Evolutionary conservation across 352 stramenopile species (phyloP).

Genomic region (Pseudoperonospora humuli): DNA sequence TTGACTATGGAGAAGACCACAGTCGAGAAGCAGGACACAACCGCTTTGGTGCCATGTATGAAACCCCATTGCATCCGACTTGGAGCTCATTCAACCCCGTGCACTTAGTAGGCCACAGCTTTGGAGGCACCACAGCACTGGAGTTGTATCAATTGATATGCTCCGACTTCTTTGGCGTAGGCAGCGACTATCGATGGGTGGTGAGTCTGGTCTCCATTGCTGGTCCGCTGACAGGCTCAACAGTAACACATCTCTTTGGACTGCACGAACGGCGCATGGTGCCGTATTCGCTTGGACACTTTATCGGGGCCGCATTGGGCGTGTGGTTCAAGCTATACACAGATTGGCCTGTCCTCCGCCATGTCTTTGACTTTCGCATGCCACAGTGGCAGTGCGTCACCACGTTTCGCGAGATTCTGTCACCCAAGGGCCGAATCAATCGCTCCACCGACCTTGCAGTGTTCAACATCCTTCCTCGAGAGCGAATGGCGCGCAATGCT

Average conservation of each 20-base stretch:
- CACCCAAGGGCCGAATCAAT: slow-evolving; percentile 30
- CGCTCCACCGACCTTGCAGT: slow-evolving; percentile 39
- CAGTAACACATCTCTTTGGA: slow-evolving; percentile 22
- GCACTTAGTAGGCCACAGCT: slow-evolving; percentile 65
- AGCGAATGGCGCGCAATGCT: slow-evolving; percentile 40
- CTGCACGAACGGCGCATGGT: slow-evolving; percentile 19
- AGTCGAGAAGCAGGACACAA: slow-evolving; percentile 25
- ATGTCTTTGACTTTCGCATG: slow-evolving; percentile 53
- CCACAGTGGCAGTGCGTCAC: slow-evolving; percentile 35
- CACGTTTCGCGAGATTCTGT: slow-evolving; percentile 27
- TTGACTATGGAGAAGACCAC: slow-evolving; percentile 57
- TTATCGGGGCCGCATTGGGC: slow-evolving; percentile 19
- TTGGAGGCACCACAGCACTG: slow-evolving; percentile 53
- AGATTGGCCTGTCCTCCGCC: slow-evolving; percentile 24
- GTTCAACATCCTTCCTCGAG: slow-evolving; percentile 37
- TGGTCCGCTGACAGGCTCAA: slow-evolving; percentile 40
- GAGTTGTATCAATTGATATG: slow-evolving; percentile 68
- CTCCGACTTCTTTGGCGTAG: slow-evolving; percentile 45
- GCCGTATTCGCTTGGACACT: slow-evolving; percentile 22
- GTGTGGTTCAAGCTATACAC: slow-evolving; percentile 43
- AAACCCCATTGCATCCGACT: slow-evolving; percentile 24
- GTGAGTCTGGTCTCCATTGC: slow-evolving; percentile 47
- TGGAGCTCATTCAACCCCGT: slow-evolving; percentile 49
- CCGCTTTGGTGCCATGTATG: slow-evolving; percentile 37
- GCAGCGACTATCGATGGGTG: slow-evolving; percentile 45